A percentile compares a stretch with the other conserved stretches of the same genome.
Conservation (phyloP, 1,139 yeast species). For the Kluyveromyces marxianus region DNA sequence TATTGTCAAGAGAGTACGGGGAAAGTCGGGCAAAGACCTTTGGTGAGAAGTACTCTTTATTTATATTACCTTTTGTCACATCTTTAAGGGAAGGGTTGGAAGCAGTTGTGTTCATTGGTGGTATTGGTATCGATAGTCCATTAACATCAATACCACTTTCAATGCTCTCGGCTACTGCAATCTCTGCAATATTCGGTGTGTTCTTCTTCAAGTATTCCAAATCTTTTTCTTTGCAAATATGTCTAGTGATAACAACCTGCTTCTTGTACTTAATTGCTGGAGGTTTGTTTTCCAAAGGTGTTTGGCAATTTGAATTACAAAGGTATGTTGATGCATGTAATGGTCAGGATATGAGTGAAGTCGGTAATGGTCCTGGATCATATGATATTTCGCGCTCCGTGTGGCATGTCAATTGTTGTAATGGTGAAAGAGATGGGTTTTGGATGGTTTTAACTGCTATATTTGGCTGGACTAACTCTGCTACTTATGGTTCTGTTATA, state of each 20-base stretch:
- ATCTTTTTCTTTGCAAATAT: constrained; percentile 66
- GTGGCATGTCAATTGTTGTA: constrained; percentile 97
- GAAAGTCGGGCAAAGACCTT: constrained; percentile 25
- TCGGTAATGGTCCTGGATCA: constrained; percentile 91
- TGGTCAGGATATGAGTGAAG: constrained; percentile 84
- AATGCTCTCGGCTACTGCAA: constrained; percentile 58
- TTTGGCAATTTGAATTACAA: constrained; percentile 83
- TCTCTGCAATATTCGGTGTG: constrained; percentile 63
- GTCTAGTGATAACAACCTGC: constrained; percentile 76
- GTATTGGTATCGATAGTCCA: constrained; percentile 72
- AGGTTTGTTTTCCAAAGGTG: constrained; percentile 81
- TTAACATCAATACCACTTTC: constrained; percentile 78
- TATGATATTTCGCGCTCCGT: constrained; percentile 72
- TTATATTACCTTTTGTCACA: constrained; percentile 75
- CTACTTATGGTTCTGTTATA: constrained; percentile 85
- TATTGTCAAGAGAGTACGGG: background rate
- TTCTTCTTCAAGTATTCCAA: constrained; percentile 73
- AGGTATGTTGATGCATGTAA: constrained; percentile 55
- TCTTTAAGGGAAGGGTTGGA: constrained; percentile 86
- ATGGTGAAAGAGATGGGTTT: constrained; percentile 82
- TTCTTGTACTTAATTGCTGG: constrained; percentile 82
- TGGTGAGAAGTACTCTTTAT: constrained; percentile 65
- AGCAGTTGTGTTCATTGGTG: constrained; percentile 88
- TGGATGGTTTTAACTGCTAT: constrained; percentile 92
- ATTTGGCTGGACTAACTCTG: constrained; percentile 93